Evolutionary conservation across 2,329 filamentous ascomycete genomes (phyloP).

Genomic region (Botryosphaeria dothidea): DNA sequence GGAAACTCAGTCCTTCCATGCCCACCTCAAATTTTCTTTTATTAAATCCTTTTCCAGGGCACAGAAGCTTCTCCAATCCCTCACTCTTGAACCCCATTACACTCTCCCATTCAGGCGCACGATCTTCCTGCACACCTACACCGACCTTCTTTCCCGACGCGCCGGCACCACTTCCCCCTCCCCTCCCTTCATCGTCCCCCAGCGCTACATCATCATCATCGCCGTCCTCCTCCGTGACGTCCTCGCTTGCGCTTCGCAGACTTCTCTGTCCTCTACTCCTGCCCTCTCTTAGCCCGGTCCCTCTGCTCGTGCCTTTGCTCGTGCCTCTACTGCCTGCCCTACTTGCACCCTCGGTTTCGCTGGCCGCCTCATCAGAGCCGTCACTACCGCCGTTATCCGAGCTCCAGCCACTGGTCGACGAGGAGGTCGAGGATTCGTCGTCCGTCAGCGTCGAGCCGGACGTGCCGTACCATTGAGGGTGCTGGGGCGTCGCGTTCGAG

Average conservation of each 20-base stretch:
- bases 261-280: conserved; percentile 29
- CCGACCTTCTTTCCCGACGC: conserved; percentile 22
- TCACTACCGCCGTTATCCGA: conserved; percentile 32
- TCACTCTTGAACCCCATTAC: conserved; percentile 43
- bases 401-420: conserved; percentile 23
- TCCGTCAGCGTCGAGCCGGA: conserved; percentile 37
- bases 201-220: conserved; percentile 34
- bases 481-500: conserved; percentile 34
- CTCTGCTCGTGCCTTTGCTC: conserved; percentile 36
- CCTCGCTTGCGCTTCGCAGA: conserved; percentile 28
- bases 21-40: conserved; percentile 43
- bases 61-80: conserved; percentile 42
- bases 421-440: conserved; percentile 23
- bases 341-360: not conserved
- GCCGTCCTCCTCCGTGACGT: conserved; percentile 33
- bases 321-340: conserved; percentile 18
- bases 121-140: conserved; percentile 26
- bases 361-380: conserved; percentile 27
- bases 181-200: conserved; percentile 19
- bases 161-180: conserved; percentile 17
- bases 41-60: conserved; percentile 38
- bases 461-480: conserved; percentile 39
- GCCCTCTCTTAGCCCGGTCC: conserved; percentile 30
- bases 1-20: conserved; percentile 41
- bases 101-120: conserved; percentile 39